Percentiles rank a stretch among this genome's conserved stretches.
Conservation (phyloP, 257 asterid genomes). For the Parsonsia alboflavescens region DNA sequence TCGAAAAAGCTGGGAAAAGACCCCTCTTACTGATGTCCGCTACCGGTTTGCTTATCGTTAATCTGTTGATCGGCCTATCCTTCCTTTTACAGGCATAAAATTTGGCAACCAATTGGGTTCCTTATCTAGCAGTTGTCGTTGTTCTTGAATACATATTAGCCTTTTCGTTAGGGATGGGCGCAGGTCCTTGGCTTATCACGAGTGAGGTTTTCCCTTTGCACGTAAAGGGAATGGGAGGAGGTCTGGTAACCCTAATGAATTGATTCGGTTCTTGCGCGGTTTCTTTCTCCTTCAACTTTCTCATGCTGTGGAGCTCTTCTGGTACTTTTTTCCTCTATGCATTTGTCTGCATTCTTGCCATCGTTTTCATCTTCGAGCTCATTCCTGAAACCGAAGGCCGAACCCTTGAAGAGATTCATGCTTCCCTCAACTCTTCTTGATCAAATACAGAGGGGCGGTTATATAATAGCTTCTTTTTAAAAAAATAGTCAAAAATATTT, state of each 20-base stretch:
- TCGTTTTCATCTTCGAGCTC: constrained; percentile 19
- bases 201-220: constrained; percentile 30
- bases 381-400: constrained; percentile 38
- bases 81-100: constrained; percentile 19
- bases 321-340: constrained; percentile 29
- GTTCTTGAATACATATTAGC: constrained; percentile 14
- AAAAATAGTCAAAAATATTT: too few species aligned
- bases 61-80: constrained; percentile 15
- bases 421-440: neutral
- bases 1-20: constrained; percentile 25
- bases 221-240: constrained; percentile 24
- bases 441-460: too few species aligned
- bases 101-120: too few species aligned
- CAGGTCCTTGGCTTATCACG: constrained; percentile 30
- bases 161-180: constrained; percentile 32
- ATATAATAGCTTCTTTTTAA: too few species aligned
- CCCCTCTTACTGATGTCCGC: constrained; percentile 28
- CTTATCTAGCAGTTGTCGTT: too few species aligned
- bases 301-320: constrained; percentile 24
- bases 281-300: constrained; percentile 30
- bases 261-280: constrained; percentile 29
- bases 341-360: constrained; percentile 14
- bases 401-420: constrained; percentile 29
- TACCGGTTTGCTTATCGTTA: constrained; percentile 22
- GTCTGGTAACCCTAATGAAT: constrained; percentile 18